Evolutionary conservation across 371 early-diverging fungal genomes (phyloP).

Genomic region (Mucor lusitanicus): DNA sequence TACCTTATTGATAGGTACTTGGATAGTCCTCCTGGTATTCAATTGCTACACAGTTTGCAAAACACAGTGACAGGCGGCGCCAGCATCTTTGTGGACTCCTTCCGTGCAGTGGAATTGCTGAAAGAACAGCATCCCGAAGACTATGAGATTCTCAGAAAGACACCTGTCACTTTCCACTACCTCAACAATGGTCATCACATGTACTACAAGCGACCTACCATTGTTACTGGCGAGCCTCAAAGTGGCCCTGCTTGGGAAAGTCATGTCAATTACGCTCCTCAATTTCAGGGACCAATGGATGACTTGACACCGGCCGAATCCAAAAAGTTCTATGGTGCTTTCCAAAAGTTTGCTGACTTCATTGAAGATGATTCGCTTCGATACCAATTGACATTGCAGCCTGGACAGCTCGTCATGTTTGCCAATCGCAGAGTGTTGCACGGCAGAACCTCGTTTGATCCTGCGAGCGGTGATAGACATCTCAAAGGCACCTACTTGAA

Average conservation of each 20-base stretch:
- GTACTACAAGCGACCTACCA: constrained; percentile 74
- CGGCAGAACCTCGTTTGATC: constrained; percentile 80
- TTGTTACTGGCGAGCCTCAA: constrained; percentile 51
- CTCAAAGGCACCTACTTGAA: constrained; percentile 83
- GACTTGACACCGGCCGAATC: constrained; percentile 46
- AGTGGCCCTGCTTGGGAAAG: constrained; percentile 46
- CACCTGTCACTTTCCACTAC: constrained; percentile 85
- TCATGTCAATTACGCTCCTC: constrained; percentile 85
- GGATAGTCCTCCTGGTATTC: constrained; percentile 88
- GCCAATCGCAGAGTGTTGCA: constrained; percentile 85
- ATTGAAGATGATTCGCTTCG: constrained; percentile 61
- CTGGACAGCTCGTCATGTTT: constrained; percentile 79
- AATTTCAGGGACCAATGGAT: constrained; percentile 87
- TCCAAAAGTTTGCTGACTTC: constrained; percentile 65
- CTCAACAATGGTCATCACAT: constrained; percentile 76
- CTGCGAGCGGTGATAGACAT: constrained; percentile 71
- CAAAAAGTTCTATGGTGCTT: constrained; percentile 70
- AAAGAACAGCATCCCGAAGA: constrained; percentile 59
- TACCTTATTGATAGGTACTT: constrained; percentile 31
- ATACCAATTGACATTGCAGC: constrained; percentile 67
- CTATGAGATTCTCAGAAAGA: constrained; percentile 56
- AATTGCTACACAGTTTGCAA: constrained; percentile 79
- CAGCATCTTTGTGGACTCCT: constrained; percentile 81
- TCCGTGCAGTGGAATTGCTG: constrained; percentile 66
- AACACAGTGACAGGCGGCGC: constrained; percentile 82